A percentile compares a stretch with the other conserved stretches of the same genome.
Evolutionary conservation across 2,329 filamentous ascomycete genomes (phyloP).

Genomic region (Cryoendolithus antarcticus): DNA sequence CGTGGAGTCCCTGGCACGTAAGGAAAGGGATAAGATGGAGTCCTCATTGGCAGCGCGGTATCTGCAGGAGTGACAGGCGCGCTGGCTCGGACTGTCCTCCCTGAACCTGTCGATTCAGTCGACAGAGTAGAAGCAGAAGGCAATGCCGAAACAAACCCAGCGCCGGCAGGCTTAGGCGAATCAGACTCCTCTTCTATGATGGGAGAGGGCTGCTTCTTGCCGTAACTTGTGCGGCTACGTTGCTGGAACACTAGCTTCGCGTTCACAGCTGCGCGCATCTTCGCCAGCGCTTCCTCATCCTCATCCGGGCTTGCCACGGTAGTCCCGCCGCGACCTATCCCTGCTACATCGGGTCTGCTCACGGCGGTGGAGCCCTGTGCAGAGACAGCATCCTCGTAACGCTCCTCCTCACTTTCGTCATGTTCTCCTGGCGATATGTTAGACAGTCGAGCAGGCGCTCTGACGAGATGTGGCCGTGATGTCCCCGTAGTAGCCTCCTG

Average conservation of each 20-base stretch:
- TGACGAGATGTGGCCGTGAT: too few relatives aligned
- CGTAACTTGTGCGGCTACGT: conserved; percentile 18
- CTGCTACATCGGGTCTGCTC: too few relatives aligned
- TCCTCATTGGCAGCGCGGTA: conserved; percentile 40
- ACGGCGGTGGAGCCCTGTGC: too few relatives aligned
- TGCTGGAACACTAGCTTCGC: conserved; percentile 29
- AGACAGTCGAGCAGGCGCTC: too few relatives aligned
- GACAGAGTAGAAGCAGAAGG: conserved; percentile 24
- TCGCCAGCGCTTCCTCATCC: conserved; percentile 16
- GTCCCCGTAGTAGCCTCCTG: too few relatives aligned
- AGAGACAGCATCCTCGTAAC: too few relatives aligned
- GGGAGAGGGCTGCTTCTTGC: conserved; percentile 9
- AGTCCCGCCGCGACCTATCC: too few relatives aligned
- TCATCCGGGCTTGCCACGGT: neutral
- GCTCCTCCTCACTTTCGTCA: too few relatives aligned
- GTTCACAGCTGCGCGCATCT: conserved; percentile 28
- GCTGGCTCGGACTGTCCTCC: conserved; percentile 53
- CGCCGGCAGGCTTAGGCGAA: conserved; percentile 2
- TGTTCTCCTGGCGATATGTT: too few relatives aligned
- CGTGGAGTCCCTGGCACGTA: conserved; percentile 45
- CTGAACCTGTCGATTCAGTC: conserved; percentile 60
- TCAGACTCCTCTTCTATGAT: conserved; percentile 8
- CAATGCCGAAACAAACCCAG: conserved; percentile 4
- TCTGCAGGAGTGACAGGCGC: conserved; percentile 43
- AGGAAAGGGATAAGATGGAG: conserved; percentile 79